Percentiles rank a stretch among this genome's conserved stretches.
Conservation (phyloP, 1,284 basidiomycete species). For the Trichosporon asahii region DNA sequence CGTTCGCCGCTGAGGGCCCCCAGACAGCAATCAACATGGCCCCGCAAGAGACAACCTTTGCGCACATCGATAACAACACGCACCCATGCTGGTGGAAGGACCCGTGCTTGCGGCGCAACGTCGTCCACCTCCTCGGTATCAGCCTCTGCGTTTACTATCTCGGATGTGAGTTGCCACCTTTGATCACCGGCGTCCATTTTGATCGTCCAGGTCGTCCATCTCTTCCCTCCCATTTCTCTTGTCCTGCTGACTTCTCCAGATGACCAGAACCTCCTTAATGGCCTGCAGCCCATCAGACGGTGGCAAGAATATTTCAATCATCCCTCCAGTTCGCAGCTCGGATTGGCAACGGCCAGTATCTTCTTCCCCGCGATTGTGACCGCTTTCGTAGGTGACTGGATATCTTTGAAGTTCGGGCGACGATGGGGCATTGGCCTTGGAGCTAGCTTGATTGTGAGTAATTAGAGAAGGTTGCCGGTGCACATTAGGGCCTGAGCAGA, state of each 20-base stretch:
- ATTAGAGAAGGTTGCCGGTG: too few species aligned
- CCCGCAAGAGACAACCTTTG: slow-evolving; percentile 12
- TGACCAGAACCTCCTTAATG: slow-evolving; percentile 31
- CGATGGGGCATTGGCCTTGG: slow-evolving; percentile 30
- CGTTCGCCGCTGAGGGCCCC: neutral
- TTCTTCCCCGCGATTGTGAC: slow-evolving; percentile 33
- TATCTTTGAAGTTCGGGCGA: slow-evolving; percentile 28
- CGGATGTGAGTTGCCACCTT: slow-evolving; percentile 16
- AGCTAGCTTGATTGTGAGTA: slow-evolving; percentile 24
- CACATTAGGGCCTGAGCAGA: too few species aligned
- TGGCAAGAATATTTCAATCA: slow-evolving; percentile 34
- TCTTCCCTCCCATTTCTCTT: too few species aligned
- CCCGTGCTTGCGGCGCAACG: slow-evolving; percentile 21
- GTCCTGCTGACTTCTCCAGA: slow-evolving; percentile 13
- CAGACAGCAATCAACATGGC: neutral
- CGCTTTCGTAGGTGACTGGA: slow-evolving; percentile 28
- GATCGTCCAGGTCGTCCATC: too few species aligned
- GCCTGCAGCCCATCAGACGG: slow-evolving; percentile 27
- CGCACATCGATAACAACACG: slow-evolving; percentile 21
- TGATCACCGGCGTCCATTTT: too few species aligned
- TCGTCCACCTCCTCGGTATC: slow-evolving; percentile 21
- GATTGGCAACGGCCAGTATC: slow-evolving; percentile 29
- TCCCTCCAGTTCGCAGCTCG: slow-evolving; percentile 28
- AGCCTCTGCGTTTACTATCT: slow-evolving; percentile 25
- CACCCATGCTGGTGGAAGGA: slow-evolving; percentile 22